These are phyloP conservation scores for Albugo laibachii DNA, from an alignment of 352 stramenopile species.

Conservation along the genomic window DNA sequence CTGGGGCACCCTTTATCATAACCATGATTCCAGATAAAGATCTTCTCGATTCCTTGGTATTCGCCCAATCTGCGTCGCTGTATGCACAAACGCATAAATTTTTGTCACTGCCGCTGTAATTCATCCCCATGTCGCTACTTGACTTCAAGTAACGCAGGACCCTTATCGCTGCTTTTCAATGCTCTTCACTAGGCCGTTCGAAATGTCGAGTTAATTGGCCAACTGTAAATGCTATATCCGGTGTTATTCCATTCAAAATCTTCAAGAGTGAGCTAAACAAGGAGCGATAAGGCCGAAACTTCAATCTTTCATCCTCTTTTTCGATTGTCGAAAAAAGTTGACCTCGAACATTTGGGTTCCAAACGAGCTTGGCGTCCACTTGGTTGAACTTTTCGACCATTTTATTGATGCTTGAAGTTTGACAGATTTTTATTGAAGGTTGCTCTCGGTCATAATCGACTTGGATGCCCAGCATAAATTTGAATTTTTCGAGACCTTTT, in stretches of 20 bases:
- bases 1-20: neutral
- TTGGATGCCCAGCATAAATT: constrained; percentile 11
- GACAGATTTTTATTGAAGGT: neutral
- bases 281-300: neutral
- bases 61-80: neutral
- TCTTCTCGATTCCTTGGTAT: neutral
- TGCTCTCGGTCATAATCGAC: constrained; percentile 7
- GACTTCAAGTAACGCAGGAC: neutral
- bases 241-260: neutral
- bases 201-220: neutral
- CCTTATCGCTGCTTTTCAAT: neutral
- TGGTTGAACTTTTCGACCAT: constrained; percentile 5
- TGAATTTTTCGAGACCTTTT: constrained; percentile 4
- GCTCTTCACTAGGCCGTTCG: neutral
- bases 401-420: constrained; percentile 1
- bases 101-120: neutral
- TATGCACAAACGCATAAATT: neutral
- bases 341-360: neutral
- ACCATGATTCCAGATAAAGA: neutral
- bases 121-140: neutral
- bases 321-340: neutral
- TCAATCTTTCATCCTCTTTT: neutral
- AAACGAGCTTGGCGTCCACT: constrained; percentile 4
- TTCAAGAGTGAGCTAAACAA: neutral
- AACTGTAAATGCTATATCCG: neutral